Conservation (phyloP, 1,284 basidiomycete genomes). For the Moesziomyces sp. region DNA sequence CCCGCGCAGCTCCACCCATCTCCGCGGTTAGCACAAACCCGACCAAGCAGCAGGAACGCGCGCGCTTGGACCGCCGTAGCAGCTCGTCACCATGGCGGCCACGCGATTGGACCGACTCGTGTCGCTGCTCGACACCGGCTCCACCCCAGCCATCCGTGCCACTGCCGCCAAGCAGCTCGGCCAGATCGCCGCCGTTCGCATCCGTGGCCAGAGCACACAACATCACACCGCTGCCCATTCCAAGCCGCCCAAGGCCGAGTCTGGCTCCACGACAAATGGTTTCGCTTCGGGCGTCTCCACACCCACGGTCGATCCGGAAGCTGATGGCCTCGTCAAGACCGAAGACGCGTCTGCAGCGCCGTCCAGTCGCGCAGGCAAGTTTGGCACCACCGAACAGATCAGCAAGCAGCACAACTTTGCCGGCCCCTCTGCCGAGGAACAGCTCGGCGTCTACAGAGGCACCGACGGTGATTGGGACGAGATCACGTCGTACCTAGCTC, state of each 20-base stretch:
- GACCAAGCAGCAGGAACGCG: not conserved
- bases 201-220: constrained; percentile 67
- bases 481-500: constrained; percentile 57
- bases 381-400: constrained; percentile 46
- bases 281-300: constrained; percentile 36
- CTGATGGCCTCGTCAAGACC: constrained; percentile 37
- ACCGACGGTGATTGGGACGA: constrained; percentile 79
- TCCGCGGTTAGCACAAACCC: no score
- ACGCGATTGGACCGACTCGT: constrained; percentile 84
- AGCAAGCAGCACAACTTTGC: constrained; percentile 38
- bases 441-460: constrained; percentile 55
- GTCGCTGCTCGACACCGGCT: constrained; percentile 87
- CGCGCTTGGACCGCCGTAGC: not conserved
- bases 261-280: constrained; percentile 4
- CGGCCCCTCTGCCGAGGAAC: constrained; percentile 27
- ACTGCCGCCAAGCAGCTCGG: constrained; percentile 93
- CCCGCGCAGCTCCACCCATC: not conserved
- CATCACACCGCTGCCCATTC: constrained; percentile 29
- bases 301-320: constrained; percentile 31
- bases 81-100: constrained; percentile 34
- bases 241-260: constrained; percentile 18
- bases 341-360: constrained; percentile 18
- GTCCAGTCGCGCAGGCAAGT: constrained; percentile 21
- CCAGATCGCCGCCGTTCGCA: constrained; percentile 77
- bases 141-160: constrained; percentile 82